These are phyloP conservation scores for Ophiostoma populinum DNA, from an alignment of 2,329 filamentous ascomycete genomes.

Conservation along the genomic window DNA sequence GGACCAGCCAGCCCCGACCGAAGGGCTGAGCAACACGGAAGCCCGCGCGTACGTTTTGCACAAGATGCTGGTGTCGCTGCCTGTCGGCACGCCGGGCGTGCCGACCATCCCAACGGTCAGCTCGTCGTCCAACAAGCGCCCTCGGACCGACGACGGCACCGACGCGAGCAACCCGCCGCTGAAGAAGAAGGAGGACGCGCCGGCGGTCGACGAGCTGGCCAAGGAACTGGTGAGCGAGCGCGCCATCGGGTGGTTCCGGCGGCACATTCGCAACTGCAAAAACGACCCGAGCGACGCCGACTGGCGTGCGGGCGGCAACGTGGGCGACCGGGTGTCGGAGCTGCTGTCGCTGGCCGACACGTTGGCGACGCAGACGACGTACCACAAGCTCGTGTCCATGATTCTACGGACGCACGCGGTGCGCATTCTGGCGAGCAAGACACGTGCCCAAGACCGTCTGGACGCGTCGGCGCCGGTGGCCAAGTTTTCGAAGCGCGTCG, in stretches of 20 bases:
- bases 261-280: neutral
- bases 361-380: neutral
- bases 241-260: neutral
- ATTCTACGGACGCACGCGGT: neutral
- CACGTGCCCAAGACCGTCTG: neutral
- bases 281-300: neutral
- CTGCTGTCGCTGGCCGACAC: neutral
- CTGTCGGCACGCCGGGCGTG: neutral
- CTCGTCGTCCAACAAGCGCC: neutral
- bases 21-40: too few species aligned
- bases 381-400: neutral
- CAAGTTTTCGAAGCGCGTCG: neutral
- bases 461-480: neutral
- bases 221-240: neutral
- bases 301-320: neutral
- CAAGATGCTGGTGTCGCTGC: neutral
- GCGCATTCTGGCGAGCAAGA: neutral
- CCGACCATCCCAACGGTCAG: neutral
- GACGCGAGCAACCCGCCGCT: neutral
- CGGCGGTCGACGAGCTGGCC: neutral
- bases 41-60: neutral
- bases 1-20: neutral
- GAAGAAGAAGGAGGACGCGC: neutral
- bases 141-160: neutral
- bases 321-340: neutral